These are phyloP conservation scores for Chloranthus sessilifolius DNA, from an alignment of 164 flowering plant genomes.

Conservation along the genomic window DNA sequence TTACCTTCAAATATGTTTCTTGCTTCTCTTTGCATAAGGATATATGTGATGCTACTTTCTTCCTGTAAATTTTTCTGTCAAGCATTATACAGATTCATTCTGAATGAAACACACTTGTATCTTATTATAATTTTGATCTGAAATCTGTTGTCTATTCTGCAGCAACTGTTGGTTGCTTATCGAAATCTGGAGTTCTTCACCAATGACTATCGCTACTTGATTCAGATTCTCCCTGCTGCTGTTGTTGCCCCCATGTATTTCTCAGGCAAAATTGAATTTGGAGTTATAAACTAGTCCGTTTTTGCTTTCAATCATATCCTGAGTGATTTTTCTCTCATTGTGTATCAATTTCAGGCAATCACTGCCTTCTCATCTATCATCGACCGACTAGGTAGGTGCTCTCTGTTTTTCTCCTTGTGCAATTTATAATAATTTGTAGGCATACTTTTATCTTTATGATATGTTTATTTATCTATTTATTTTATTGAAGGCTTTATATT, in stretches of 20 bases:
- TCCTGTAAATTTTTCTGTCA: no score
- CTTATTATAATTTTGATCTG: background rate
- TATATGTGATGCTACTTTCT: no score
- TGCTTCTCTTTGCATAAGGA: no score
- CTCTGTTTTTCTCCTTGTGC: background rate
- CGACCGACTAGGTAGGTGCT: slow-evolving; percentile 72
- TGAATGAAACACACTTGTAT: no score
- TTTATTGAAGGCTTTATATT: no score
- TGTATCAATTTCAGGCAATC: slow-evolving; percentile 90
- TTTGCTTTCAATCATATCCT: slow-evolving; percentile 98
- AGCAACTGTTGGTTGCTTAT: slow-evolving; percentile 85
- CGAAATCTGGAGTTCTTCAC: slow-evolving; percentile 97
- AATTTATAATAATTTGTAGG: background rate
- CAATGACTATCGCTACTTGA: slow-evolving; percentile 89
- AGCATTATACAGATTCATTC: no score
- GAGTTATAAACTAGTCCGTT: slow-evolving; percentile 95
- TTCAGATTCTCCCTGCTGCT: slow-evolving; percentile 98
- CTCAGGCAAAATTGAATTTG: slow-evolving; percentile 97
- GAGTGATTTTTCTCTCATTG: slow-evolving; percentile 91
- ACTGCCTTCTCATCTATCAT: slow-evolving; percentile 98
- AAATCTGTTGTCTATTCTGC: slow-evolving; percentile 23
- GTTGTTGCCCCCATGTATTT: slow-evolving; percentile 99
- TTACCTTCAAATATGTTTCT: no score
- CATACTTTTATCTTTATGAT: no score
- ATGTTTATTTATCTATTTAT: no score